Evolutionary conservation across 495 filamentous ascomycete genomes (phyloP), one percentile per base, ranked within the genome.

Genomic region (Melanomma pulvis-pyrius): DNA sequence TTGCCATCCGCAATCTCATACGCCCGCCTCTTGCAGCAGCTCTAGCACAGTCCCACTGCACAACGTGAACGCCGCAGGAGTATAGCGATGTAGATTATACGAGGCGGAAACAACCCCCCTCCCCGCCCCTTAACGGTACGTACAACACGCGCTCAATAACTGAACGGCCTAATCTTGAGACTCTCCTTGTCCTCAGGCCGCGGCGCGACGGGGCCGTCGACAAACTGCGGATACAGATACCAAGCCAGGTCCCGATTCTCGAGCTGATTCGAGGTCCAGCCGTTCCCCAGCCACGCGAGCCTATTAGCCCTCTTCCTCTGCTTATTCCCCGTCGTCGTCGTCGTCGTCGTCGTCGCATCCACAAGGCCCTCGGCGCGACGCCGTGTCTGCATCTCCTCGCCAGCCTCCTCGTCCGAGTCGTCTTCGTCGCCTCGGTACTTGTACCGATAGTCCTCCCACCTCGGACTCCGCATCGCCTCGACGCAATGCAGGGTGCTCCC

Each of bases 361-460:
- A n/a, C n/a, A n/a, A n/a, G n/a, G n/a, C n/a, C n/a, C n/a, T n/a
- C n/a, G n/a, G n/a, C n/a, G 3, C 26, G 7, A 1, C 30, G 11
- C 39, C 24, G 19, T 44, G n/a, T n/a, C n/a, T n/a, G n/a, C n/a
- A n/a, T n/a, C n/a, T 19, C 36, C 54, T 30, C 22, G 36, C 36
- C 39, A n/a, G n/a, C 26, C n/a, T 63, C 72, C 56, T 57, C 65
- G 12, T 58, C 58, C 58, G 41, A 41, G 24, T 53, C 65, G 25
- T 59, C 48, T 26, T 52, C 47, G n/a, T 67, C 59, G 29, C 56
- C 36, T 1, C 61, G 0, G 51, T 65, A 70, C 34, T 24, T 59
- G 28, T 70, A 70, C 21, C 73, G 63, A 70, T 66, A 76, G 54
- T 76, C 74, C 57, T 76, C 74, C 74, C 74, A 75, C 46, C 73